These are phyloP conservation scores for Pleurotus tuoliensis DNA, from an alignment of 768 basidiomycete genomes.

Conservation along the genomic window DNA sequence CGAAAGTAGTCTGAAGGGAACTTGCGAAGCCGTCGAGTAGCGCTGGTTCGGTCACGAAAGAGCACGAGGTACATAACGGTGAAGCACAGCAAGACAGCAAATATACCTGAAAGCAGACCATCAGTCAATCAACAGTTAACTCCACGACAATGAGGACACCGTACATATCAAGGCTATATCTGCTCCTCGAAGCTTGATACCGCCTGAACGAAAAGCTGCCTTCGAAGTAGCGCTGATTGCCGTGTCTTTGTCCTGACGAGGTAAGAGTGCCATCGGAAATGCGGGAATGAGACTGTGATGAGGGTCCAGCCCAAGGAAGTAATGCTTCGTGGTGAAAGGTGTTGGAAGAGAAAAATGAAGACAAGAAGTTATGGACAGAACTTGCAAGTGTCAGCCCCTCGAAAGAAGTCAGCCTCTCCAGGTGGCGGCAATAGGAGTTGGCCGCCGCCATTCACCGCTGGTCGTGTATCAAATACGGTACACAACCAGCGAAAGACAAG, in stretches of 20 bases:
- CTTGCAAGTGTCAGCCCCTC: no score
- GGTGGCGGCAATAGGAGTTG: no score
- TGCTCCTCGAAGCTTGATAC: constrained; percentile 2
- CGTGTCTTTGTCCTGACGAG: background rate
- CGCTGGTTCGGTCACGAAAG: background rate
- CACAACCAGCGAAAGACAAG: no score
- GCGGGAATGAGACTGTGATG: background rate
- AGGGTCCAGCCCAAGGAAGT: background rate
- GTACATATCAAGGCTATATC: constrained; percentile 4
- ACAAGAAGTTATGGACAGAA: no score
- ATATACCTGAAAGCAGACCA: background rate
- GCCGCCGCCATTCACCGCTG: no score
- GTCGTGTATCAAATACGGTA: no score
- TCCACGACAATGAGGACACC: background rate
- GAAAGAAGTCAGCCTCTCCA: no score
- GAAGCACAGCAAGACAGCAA: constrained; percentile 3
- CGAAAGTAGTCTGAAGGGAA: background rate
- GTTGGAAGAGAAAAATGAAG: no score
- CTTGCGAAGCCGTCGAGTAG: background rate
- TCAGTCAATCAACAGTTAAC: background rate
- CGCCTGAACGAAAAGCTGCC: background rate
- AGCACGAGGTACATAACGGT: constrained; percentile 1
- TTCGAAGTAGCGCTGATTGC: background rate
- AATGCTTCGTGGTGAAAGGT: background rate
- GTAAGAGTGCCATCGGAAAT: background rate